Conservation (phyloP, 371 early-diverging fungal genomes). For the Lichtheimia corymbifera region DNA sequence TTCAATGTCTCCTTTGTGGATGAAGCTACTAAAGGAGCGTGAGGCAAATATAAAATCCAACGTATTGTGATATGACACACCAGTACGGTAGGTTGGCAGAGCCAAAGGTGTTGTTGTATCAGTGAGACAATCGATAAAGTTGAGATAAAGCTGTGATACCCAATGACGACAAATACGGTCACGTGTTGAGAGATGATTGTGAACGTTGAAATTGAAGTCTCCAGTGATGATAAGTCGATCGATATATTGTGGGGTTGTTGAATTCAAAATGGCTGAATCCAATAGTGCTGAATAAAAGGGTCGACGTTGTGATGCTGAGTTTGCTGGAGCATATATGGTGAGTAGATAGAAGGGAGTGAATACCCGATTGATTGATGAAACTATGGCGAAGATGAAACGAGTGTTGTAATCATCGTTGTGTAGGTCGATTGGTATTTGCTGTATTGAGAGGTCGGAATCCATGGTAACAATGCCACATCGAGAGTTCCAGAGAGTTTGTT, state of each 20-base stretch:
- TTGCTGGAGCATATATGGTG: conserved; percentile 10
- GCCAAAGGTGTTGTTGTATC: too few relatives aligned
- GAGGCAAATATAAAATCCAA: conserved; percentile 12
- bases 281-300: too few relatives aligned
- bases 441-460: neutral
- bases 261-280: too few relatives aligned
- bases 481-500: neutral
- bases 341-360: too few relatives aligned
- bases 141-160: neutral
- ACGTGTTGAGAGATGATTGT: too few relatives aligned
- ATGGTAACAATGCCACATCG: conserved; percentile 10
- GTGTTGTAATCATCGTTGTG: too few relatives aligned
- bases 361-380: too few relatives aligned
- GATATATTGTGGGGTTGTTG: too few relatives aligned
- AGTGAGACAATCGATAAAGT: conserved; percentile 8
- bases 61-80: too few relatives aligned
- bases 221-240: conserved; percentile 8
- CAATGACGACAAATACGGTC: neutral
- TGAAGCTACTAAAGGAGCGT: neutral
- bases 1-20: neutral
- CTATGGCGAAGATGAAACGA: too few relatives aligned
- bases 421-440: conserved; percentile 2
- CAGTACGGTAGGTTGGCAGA: too few relatives aligned
- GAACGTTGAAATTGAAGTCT: conserved; percentile 14
- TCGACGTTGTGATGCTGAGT: neutral